Evolutionary conservation across 148 eudicot genomes (phyloP).

Genomic region (Amaranthus cruentus): DNA sequence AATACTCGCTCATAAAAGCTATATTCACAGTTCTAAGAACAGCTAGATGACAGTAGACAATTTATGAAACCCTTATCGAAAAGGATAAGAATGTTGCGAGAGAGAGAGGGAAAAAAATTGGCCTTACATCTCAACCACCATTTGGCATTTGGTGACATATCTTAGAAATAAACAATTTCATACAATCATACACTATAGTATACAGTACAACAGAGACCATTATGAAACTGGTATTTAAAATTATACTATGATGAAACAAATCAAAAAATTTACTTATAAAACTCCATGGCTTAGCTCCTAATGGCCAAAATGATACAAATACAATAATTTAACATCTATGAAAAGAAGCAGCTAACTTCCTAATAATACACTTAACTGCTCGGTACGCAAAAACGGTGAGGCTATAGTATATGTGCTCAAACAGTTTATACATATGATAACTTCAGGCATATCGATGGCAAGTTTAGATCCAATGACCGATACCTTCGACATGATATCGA

Average conservation of each 20-base stretch:
- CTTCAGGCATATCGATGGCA: conserved; percentile 1
- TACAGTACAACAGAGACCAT: background rate
- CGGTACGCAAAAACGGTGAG: conserved; percentile 10
- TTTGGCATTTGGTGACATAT: background rate
- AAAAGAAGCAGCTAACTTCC: conserved; percentile 18
- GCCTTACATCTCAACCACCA: conserved; percentile 2
- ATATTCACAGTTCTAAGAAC: no score
- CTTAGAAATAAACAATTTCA: background rate
- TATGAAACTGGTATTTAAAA: conserved; percentile 6
- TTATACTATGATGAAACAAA: conserved; percentile 15
- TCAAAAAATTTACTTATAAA: conserved; percentile 6
- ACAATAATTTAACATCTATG: conserved; percentile 16
- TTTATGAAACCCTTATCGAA: no score
- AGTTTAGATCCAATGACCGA: background rate
- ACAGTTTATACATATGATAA: conserved; percentile 14
- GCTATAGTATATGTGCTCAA: conserved; percentile 18
- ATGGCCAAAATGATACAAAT: conserved; percentile 21
- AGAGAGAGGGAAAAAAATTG: no score
- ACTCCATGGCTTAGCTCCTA: conserved; percentile 8
- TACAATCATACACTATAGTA: background rate
- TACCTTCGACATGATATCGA: conserved; percentile 8
- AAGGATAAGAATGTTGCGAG: no score
- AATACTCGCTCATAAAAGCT: no score
- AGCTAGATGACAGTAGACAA: no score
- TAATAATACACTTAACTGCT: conserved; percentile 17